Evolutionary conservation across 306 rosid species (phyloP), one percentile per base, ranked within the genome.

Genomic region (Dalbergia cochinchinensis): DNA sequence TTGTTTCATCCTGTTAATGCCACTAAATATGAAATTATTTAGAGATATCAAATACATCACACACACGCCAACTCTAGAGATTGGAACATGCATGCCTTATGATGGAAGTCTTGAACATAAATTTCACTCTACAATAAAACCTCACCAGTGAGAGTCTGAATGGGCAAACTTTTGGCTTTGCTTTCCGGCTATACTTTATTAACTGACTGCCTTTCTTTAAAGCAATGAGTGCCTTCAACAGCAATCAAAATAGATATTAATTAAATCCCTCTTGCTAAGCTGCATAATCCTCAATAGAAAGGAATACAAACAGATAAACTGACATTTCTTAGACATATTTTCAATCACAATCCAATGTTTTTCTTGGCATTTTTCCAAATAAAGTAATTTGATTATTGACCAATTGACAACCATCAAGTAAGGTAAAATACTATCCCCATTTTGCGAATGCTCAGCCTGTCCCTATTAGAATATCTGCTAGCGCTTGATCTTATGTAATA

Each of bases 101-200:
- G 26, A 47, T 47, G 5, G 53, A 47, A 11, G 15, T 47, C 2
- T 72, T 11, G 11, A 41, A 65, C 34, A 15, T 22, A 3, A 55
- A 68, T 60, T 60, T 15, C 15, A 65, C 35, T 65, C 74, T 58
- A 65, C 19, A 53, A 69, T 65, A 74, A 83, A 78, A 65, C 73
- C 92, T 91, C 66, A 91, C 95, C 77, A 79, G 14, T 75, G 97
- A 91, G 70, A 94, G 87, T 94, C 90, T 87, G 86, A 94, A 92
- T 59, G 88, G 84, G 80, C 89, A 79, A 84, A 92, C 79, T 86
- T 91, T 92, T 31, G 95, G 97, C 85, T 88, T 92, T 13, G 94
- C 90, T 85, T 92, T 85, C 31, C 91, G 86, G 66, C 95, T 89
- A 47, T 89, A 91, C 91, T 92, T 92, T 76, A 88, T 77, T 76